These are phyloP conservation scores for Colletotrichum plurivorum DNA, from an alignment of 2,329 filamentous ascomycete species.

Conservation along the genomic window DNA sequence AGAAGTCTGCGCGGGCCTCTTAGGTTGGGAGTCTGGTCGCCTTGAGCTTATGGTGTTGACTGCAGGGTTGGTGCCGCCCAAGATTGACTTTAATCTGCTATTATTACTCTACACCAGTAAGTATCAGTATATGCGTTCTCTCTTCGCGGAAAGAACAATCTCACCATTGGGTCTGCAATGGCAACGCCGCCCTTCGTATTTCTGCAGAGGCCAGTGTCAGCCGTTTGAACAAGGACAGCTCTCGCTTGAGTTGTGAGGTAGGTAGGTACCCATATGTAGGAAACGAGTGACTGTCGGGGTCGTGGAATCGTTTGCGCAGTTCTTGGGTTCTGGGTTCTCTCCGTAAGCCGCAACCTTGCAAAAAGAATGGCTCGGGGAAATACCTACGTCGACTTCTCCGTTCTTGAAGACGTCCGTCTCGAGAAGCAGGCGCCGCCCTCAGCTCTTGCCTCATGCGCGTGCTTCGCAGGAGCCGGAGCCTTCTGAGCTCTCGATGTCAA, in stretches of 20 bases:
- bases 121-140: slow-evolving; percentile 1
- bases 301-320: slow-evolving; percentile 23
- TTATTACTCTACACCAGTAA: slow-evolving; percentile 1
- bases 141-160: neutral
- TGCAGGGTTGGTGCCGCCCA: neutral
- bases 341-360: slow-evolving; percentile 1
- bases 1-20: slow-evolving; percentile 14
- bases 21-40: slow-evolving; percentile 5
- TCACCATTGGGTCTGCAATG: slow-evolving; percentile 35
- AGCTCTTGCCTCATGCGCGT: slow-evolving; percentile 20
- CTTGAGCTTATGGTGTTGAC: slow-evolving; percentile 12
- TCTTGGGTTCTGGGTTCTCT: slow-evolving; percentile 8
- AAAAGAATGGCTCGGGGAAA: neutral
- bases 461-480: slow-evolving; percentile 21
- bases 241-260: neutral
- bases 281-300: slow-evolving; percentile 22
- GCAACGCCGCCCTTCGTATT: slow-evolving; percentile 34
- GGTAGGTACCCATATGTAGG: slow-evolving; percentile 31
- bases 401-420: neutral
- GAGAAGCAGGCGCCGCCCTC: neutral
- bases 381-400: slow-evolving; percentile 11
- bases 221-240: neutral
- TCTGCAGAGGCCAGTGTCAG: slow-evolving; percentile 22
- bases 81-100: neutral
- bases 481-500: slow-evolving; percentile 7